phyloP scores from a whole-genome alignment of 495 filamentous ascomycete species.

The Neurospora cerealis region DNA sequence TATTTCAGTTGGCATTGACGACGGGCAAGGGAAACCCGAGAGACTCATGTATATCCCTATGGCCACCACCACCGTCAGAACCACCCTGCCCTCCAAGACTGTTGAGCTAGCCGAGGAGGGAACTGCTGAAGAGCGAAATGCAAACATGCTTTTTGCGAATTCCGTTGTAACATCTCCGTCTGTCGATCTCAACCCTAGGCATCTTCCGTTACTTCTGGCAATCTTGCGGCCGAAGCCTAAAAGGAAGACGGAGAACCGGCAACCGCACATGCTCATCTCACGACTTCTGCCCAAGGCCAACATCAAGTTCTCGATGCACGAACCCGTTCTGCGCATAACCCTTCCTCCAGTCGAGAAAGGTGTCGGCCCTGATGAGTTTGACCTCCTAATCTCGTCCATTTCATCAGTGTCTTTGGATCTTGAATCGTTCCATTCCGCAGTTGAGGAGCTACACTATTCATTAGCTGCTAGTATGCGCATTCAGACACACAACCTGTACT shows the following conservation, averaged over 20 bases:
- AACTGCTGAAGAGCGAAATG: slow-evolving; percentile 77
- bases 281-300: slow-evolving; percentile 86
- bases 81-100: slow-evolving; percentile 89
- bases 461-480: slow-evolving; percentile 72
- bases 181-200: slow-evolving; percentile 86
- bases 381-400: slow-evolving; percentile 86
- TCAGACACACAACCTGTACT: slow-evolving; percentile 86
- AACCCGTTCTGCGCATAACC: slow-evolving; percentile 83
- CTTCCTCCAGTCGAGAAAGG: slow-evolving; percentile 57
- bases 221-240: slow-evolving; percentile 52
- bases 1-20: slow-evolving; percentile 82
- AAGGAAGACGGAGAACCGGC: slow-evolving; percentile 25
- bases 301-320: slow-evolving; percentile 92
- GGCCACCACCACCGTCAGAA: slow-evolving; percentile 92
- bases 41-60: slow-evolving; percentile 91
- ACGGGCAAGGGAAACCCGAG: slow-evolving; percentile 74
- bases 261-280: slow-evolving; percentile 66
- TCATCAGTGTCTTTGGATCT: slow-evolving; percentile 87
- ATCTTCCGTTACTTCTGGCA: slow-evolving; percentile 77
- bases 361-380: slow-evolving; percentile 68
- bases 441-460: slow-evolving; percentile 77
- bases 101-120: slow-evolving; percentile 67
- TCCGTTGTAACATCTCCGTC: slow-evolving; percentile 93
- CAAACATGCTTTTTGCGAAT: slow-evolving; percentile 93
- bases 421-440: slow-evolving; percentile 85